These are phyloP conservation scores for Plasmodium fragile DNA, from an alignment of 169 alveolate species.

Conservation along the genomic window DNA sequence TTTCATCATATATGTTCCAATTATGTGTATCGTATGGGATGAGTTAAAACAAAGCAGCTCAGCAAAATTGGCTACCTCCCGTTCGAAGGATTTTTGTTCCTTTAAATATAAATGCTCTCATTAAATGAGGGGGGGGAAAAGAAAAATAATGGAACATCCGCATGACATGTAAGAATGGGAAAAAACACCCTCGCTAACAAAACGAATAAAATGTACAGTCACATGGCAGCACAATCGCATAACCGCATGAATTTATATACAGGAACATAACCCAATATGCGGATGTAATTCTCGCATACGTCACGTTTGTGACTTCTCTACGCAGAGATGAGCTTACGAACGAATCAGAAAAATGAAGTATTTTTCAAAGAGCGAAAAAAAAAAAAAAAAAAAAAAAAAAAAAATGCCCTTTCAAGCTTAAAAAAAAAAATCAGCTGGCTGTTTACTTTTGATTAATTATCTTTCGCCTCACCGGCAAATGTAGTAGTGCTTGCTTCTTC, in stretches of 20 bases:
- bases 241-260: background rate
- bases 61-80: background rate
- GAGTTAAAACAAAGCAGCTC: background rate
- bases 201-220: background rate
- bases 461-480: background rate
- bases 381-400: background rate
- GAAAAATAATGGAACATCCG: background rate
- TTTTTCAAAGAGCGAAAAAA: background rate
- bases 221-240: background rate
- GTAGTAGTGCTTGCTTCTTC: background rate
- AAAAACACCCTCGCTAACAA: background rate
- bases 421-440: background rate
- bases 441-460: background rate
- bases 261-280: background rate
- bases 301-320: background rate
- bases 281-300: background rate
- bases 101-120: background rate
- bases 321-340: background rate
- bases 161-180: conserved; percentile 4
- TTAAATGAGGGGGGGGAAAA: background rate
- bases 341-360: background rate
- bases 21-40: background rate
- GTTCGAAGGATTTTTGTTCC: background rate
- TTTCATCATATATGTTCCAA: background rate
- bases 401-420: background rate